These are phyloP conservation scores for Talaromyces funiculosus DNA, from an alignment of 2,329 filamentous ascomycete genomes.

Conservation along the genomic window DNA sequence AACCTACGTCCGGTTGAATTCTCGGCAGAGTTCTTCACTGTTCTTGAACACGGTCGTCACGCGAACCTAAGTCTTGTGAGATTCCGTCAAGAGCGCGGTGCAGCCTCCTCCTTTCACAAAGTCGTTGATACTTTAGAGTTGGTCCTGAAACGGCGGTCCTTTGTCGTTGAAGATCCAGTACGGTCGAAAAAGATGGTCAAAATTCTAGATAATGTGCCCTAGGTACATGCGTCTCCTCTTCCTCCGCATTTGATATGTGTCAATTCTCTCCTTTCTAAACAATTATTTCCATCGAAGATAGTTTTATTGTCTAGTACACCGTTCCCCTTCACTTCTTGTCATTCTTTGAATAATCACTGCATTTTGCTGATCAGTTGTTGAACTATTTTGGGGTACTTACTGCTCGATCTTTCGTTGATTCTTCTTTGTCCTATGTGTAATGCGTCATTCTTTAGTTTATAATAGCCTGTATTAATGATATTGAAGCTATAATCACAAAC, in stretches of 20 bases:
- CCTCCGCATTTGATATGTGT: background rate
- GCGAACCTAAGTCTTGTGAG: conserved; percentile 73
- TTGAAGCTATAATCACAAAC: background rate
- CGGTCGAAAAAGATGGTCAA: conserved; percentile 64
- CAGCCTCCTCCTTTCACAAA: conserved; percentile 79
- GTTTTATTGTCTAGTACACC: background rate
- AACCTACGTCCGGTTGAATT: conserved; percentile 84
- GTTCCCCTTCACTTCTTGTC: background rate
- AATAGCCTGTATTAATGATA: background rate
- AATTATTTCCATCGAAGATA: background rate
- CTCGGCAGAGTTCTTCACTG: conserved; percentile 78
- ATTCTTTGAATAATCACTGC: conserved; percentile 5
- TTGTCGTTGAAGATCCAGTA: conserved; percentile 63
- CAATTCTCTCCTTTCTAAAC: background rate
- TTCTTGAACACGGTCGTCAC: conserved; percentile 76
- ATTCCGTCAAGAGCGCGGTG: conserved; percentile 86
- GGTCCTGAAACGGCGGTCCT: conserved; percentile 58
- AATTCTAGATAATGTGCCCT: conserved; percentile 25
- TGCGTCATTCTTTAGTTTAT: background rate
- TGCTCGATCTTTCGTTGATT: background rate
- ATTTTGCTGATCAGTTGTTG: background rate
- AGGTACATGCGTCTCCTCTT: background rate
- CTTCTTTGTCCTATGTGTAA: background rate
- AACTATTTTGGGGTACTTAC: background rate
- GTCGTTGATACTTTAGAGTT: conserved; percentile 71